Percentiles rank a stretch among this genome's conserved stretches.
Evolutionary conservation across 202 grass and related monocot genomes (phyloP).

Genomic region (Panicum virgatum): DNA sequence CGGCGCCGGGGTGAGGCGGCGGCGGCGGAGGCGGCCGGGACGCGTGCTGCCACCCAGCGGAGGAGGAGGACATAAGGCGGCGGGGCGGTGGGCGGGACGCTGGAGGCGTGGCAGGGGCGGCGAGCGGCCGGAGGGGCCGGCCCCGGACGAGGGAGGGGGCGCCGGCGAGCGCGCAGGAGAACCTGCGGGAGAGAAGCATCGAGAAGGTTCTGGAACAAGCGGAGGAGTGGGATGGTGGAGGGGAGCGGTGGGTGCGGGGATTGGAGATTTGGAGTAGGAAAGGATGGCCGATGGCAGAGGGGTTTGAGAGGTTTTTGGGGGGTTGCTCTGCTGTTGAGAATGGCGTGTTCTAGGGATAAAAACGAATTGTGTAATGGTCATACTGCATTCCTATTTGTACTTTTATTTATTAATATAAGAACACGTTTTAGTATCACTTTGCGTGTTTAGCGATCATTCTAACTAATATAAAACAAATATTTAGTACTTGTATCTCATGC

Average conservation of each 20-base stretch:
- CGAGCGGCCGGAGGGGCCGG: slow-evolving; percentile 20
- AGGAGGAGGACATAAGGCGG: slow-evolving; percentile 55
- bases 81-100: slow-evolving; percentile 23
- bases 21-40: slow-evolving; percentile 38
- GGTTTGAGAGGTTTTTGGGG: slow-evolving; percentile 38
- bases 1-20: slow-evolving; percentile 20
- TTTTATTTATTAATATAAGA: too few species aligned
- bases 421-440: not conserved
- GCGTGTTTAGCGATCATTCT: not conserved
- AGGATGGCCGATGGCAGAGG: not conserved
- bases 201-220: slow-evolving; percentile 16
- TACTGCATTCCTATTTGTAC: not conserved
- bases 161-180: slow-evolving; percentile 46
- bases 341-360: not conserved
- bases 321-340: not conserved
- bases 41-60: slow-evolving; percentile 49
- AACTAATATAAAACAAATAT: too few species aligned
- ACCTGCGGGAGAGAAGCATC: slow-evolving; percentile 64
- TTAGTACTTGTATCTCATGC: too few species aligned
- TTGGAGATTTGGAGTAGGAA: not conserved
- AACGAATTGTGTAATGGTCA: not conserved
- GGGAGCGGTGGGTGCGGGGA: not conserved
- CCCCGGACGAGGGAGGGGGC: slow-evolving; percentile 35
- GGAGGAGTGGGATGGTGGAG: not conserved
- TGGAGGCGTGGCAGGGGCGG: slow-evolving; percentile 8